These are phyloP conservation scores for Rhizoctonia solani DNA, from an alignment of 1,284 basidiomycete genomes.

Conservation along the genomic window DNA sequence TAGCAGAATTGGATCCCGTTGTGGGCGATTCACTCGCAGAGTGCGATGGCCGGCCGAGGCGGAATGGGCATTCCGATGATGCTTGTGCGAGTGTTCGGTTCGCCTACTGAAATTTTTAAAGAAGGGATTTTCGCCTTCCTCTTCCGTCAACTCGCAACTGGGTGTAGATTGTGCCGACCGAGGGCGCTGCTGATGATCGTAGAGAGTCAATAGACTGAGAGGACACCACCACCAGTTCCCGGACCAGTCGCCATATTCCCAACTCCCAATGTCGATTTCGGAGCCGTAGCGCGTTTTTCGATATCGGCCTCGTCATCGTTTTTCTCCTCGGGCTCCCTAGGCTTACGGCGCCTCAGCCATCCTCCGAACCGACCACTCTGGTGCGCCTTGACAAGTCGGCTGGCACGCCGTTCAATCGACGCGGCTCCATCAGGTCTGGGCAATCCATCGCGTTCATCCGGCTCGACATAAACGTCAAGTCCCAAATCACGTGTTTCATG, in stretches of 20 bases:
- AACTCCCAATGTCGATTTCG: conserved; percentile 8
- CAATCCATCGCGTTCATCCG: conserved; percentile 45
- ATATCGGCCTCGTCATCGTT: conserved; percentile 15
- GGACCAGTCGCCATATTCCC: not conserved
- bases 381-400: conserved; percentile 16
- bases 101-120: conserved; percentile 9
- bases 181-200: conserved; percentile 49
- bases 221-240: conserved; percentile 49
- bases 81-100: conserved; percentile 16
- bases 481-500: conserved; percentile 37
- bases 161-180: conserved; percentile 43
- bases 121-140: conserved; percentile 21
- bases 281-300: conserved; percentile 21
- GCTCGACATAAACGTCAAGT: conserved; percentile 37
- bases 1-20: not conserved
- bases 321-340: conserved; percentile 9
- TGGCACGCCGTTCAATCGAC: conserved; percentile 19
- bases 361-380: conserved; percentile 9
- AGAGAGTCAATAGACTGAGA: conserved; percentile 60
- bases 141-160: conserved; percentile 27
- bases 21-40: not conserved
- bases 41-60: conserved; percentile 20
- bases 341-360: conserved; percentile 7
- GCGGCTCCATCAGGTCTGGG: not conserved
- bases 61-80: conserved; percentile 36